Conservation (phyloP, 306 rosid genomes). For the apple (Malus domestica) region DNA sequence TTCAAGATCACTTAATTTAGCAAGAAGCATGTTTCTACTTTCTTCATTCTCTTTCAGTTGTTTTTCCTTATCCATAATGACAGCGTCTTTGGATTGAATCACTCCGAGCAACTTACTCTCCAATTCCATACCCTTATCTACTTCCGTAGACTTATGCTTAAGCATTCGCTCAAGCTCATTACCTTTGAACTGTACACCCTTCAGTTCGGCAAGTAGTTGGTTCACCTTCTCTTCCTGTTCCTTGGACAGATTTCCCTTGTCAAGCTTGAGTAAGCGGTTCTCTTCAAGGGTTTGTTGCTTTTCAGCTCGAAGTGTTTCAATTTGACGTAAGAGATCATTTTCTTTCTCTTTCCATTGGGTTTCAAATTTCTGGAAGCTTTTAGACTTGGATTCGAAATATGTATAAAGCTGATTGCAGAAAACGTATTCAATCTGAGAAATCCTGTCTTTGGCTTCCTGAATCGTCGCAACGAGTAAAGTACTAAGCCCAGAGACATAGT, state of each 20-base stretch:
- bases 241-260: conserved; percentile 16
- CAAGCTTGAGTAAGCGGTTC: conserved; percentile 32
- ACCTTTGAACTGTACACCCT: conserved; percentile 22
- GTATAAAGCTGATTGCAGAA: conserved; percentile 73
- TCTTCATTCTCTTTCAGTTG: conserved; percentile 40
- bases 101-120: conserved; percentile 37
- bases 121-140: conserved; percentile 37
- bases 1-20: conserved; percentile 27
- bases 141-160: conserved; percentile 27
- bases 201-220: conserved; percentile 18
- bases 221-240: conserved; percentile 23
- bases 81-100: conserved; percentile 35
- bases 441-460: conserved; percentile 72
- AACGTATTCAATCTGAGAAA: conserved; percentile 69
- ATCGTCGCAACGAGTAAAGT: conserved; percentile 77
- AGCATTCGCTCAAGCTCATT: conserved; percentile 36
- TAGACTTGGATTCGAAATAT: conserved; percentile 39
- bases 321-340: conserved; percentile 19
- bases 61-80: conserved; percentile 21
- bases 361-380: conserved; percentile 28
- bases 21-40: conserved; percentile 19
- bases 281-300: conserved; percentile 35
- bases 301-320: conserved; percentile 31
- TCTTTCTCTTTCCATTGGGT: conserved; percentile 37
- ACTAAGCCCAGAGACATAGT: conserved; percentile 51